Evolutionary conservation across 345 rosid species (phyloP).

Genomic region (Eucalyptus sp.): DNA sequence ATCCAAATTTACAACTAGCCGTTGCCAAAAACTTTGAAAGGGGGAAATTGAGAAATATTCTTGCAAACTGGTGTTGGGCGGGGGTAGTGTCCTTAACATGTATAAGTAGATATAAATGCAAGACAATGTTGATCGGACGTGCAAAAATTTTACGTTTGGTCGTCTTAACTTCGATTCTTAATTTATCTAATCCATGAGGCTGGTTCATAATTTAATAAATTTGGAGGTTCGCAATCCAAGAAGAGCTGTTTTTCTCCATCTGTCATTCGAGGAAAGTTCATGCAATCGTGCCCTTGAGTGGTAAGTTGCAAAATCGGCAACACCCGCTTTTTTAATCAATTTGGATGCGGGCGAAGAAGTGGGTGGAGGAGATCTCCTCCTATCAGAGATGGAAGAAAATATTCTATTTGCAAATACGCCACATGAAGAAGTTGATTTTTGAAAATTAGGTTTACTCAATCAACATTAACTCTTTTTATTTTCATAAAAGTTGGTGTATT

Average conservation of each 20-base stretch:
- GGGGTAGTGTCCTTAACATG: background rate
- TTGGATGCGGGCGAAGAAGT: background rate
- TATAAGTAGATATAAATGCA: background rate
- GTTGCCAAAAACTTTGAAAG: too few species aligned
- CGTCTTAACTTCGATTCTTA: background rate
- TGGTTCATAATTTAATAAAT: background rate
- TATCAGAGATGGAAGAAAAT: background rate
- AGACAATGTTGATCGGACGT: background rate
- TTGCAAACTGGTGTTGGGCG: background rate
- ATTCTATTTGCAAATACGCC: too few species aligned
- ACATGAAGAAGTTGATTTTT: too few species aligned
- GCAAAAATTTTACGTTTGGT: background rate
- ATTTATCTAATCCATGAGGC: background rate
- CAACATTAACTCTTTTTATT: too few species aligned
- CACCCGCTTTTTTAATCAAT: background rate
- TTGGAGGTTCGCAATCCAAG: background rate
- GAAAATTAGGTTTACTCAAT: too few species aligned
- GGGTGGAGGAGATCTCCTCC: background rate
- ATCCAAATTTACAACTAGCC: background rate
- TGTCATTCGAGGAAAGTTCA: background rate
- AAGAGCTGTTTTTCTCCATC: background rate
- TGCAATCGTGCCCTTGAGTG: background rate
- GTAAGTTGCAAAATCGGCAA: background rate
- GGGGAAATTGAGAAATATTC: background rate
- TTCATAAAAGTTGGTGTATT: too few species aligned